phyloP scores from a whole-genome alignment of 768 basidiomycete genomes.

The Pleurotus ostreatus region DNA sequence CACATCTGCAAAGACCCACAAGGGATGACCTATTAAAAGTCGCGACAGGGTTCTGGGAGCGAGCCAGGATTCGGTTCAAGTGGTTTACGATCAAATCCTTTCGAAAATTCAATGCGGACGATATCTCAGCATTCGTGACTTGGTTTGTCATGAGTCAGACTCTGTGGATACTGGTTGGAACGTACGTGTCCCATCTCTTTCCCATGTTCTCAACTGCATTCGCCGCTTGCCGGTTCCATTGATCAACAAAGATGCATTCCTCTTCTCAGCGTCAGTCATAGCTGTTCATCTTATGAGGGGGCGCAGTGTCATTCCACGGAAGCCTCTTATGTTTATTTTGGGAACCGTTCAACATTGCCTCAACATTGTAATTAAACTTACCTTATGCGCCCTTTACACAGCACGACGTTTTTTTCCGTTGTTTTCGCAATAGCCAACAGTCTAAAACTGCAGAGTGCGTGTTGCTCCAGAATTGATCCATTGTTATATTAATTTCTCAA shows the following conservation, averaged over 20 bases:
- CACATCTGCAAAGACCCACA: constrained; percentile 75
- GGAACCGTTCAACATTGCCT: no score
- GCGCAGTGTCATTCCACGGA: no score
- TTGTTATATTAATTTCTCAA: constrained; percentile 3
- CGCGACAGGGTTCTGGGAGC: constrained; percentile 87
- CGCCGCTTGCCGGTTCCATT: no score
- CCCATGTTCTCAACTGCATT: not conserved
- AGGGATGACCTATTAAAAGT: constrained; percentile 86
- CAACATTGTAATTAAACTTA: not conserved
- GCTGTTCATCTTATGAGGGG: no score
- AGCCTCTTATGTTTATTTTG: no score
- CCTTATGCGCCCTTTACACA: constrained; percentile 19
- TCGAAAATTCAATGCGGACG: constrained; percentile 92
- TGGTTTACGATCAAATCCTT: constrained; percentile 97
- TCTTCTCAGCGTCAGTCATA: no score
- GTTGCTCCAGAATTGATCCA: not conserved
- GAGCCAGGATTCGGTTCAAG: constrained; percentile 87
- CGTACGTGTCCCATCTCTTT: constrained; percentile 45
- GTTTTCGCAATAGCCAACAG: constrained; percentile 88
- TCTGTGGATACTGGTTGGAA: constrained; percentile 93
- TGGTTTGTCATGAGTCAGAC: constrained; percentile 97
- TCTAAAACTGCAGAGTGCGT: constrained; percentile 74
- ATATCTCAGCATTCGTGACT: constrained; percentile 92
- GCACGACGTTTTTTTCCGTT: constrained; percentile 95
- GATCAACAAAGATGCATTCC: no score